phyloP scores from a whole-genome alignment of 2,329 filamentous ascomycete species.

The Colletotrichum camelliae region DNA sequence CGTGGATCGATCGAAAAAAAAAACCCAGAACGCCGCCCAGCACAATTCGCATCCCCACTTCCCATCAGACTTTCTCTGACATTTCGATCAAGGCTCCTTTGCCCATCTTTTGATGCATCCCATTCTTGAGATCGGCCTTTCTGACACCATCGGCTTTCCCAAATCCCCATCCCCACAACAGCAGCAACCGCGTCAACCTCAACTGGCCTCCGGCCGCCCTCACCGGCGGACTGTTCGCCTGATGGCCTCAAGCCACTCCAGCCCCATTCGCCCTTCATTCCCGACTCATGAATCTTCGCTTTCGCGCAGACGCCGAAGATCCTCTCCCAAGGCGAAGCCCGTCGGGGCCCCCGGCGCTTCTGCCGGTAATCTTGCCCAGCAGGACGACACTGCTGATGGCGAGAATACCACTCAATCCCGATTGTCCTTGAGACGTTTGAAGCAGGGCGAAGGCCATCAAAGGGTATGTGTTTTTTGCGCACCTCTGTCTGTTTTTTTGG shows the following conservation, averaged over 20 bases:
- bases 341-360: not conserved
- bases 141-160: not conserved
- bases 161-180: not conserved
- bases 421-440: accelerated
- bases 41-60: not conserved
- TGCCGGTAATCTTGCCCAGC: accelerated
- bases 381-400: not conserved
- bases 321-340: not conserved
- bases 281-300: not conserved
- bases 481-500: not conserved
- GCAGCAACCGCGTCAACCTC: not conserved
- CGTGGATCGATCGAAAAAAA: not conserved
- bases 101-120: not conserved
- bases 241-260: not conserved
- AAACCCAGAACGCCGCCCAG: not conserved
- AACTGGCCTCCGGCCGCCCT: not conserved
- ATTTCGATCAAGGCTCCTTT: not conserved
- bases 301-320: not conserved
- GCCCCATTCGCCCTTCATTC: not conserved
- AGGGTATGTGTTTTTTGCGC: not conserved
- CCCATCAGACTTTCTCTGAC: not conserved
- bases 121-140: not conserved
- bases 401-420: not conserved
- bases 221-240: not conserved
- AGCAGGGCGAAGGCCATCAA: not conserved